phyloP scores from a whole-genome alignment of 2,329 filamentous ascomycete species.

The Scedosporium boydii region DNA sequence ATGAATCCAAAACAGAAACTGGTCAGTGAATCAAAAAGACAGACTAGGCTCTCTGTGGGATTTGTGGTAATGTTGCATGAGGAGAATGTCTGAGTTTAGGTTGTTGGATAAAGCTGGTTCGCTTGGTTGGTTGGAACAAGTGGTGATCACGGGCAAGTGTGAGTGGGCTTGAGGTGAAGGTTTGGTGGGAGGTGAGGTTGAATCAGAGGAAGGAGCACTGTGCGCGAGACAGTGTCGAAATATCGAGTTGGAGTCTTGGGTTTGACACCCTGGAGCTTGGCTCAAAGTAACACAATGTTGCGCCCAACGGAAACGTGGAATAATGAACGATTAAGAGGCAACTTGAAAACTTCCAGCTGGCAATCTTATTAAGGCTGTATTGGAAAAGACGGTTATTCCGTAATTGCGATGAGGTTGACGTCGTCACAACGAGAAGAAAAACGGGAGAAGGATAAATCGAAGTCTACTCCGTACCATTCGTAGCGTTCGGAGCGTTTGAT shows the following conservation, averaged over 20 bases:
- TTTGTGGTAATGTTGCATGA: no score
- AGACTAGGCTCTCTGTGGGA: no score
- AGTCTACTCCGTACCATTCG: no score
- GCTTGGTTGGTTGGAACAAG: background rate
- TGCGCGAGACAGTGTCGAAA: background rate
- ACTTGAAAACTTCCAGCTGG: background rate
- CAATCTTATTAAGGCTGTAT: background rate
- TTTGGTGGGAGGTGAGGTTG: slow-evolving; percentile 6
- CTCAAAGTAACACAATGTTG: background rate
- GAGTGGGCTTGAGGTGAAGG: slow-evolving; percentile 7
- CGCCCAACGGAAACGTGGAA: background rate
- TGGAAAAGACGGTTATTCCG: background rate
- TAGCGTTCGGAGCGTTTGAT: no score
- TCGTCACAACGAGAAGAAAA: background rate
- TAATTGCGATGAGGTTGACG: background rate
- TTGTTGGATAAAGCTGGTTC: no score
- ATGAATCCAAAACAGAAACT: no score
- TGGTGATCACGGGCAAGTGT: background rate
- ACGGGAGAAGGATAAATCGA: background rate
- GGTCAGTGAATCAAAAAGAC: no score
- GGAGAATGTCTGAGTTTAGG: no score
- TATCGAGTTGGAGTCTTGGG: background rate
- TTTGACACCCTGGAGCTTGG: background rate
- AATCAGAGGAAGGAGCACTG: background rate
- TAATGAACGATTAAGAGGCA: background rate